Evolutionary conservation across 345 rosid genomes (phyloP).

Genomic region (Microthlaspi erraticum): DNA sequence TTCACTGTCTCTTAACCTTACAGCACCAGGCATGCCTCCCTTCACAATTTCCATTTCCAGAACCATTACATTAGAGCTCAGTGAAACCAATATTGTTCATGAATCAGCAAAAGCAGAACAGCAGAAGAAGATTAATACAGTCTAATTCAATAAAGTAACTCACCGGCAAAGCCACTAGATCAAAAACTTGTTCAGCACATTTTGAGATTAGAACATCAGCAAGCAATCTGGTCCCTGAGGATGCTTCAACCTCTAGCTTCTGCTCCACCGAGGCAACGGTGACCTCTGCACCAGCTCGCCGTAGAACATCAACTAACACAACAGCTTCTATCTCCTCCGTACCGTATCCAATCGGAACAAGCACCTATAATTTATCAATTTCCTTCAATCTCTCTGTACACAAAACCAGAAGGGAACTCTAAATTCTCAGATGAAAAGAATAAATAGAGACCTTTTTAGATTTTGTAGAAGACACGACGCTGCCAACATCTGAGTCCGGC

Average conservation of each 20-base stretch:
- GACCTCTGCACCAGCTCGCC: constrained; percentile 93
- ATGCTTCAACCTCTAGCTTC: constrained; percentile 78
- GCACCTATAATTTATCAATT: constrained; percentile 54
- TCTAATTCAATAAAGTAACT: constrained; percentile 38
- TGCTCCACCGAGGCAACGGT: constrained; percentile 86
- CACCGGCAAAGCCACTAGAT: constrained; percentile 92
- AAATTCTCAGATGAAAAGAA: background rate
- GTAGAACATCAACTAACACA: constrained; percentile 69
- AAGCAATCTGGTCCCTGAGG: constrained; percentile 70
- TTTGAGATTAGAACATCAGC: constrained; percentile 76
- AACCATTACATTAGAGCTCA: constrained; percentile 4
- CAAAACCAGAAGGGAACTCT: constrained; percentile 3
- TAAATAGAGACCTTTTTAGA: constrained; percentile 60
- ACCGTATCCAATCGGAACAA: constrained; percentile 88
- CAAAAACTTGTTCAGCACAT: constrained; percentile 67
- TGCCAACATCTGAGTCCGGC: constrained; percentile 8
- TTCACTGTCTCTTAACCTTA: constrained; percentile 77
- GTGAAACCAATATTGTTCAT: background rate
- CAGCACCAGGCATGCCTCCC: constrained; percentile 99
- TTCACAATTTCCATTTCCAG: constrained; percentile 35
- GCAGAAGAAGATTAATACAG: background rate
- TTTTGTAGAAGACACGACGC: constrained; percentile 28
- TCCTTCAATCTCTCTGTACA: background rate
- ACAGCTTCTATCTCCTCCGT: constrained; percentile 98
- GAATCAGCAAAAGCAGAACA: constrained; percentile 18